These are phyloP conservation scores for Citrus australasica DNA, from an alignment of 345 rosid genomes.

Conservation along the genomic window DNA sequence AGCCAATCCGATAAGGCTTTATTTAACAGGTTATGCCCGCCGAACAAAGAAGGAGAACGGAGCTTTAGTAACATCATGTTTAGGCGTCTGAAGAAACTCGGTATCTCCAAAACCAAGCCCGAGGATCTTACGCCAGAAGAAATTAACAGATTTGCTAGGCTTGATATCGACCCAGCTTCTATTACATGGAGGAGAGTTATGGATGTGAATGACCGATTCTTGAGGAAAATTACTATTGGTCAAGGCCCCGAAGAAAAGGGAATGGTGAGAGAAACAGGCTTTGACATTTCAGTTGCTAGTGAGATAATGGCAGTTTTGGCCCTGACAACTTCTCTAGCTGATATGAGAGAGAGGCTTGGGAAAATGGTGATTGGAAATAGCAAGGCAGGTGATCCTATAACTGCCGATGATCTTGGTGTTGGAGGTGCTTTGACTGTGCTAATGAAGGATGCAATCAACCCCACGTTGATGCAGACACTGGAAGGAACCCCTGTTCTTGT, in stretches of 20 bases:
- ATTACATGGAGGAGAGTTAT: slow-evolving; percentile 98
- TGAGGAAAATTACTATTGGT: slow-evolving; percentile 85
- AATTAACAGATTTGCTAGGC: slow-evolving; percentile 79
- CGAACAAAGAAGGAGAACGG: slow-evolving; percentile 82
- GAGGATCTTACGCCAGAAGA: slow-evolving; percentile 88
- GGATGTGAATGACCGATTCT: slow-evolving; percentile 95
- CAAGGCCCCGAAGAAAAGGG: slow-evolving; percentile 99
- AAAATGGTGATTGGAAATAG: slow-evolving; percentile 97
- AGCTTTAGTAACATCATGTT: slow-evolving; percentile 82
- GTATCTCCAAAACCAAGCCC: slow-evolving; percentile 72
- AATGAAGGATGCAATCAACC: slow-evolving; percentile 97
- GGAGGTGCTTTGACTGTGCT: slow-evolving; percentile 97
- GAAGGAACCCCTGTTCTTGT: slow-evolving; percentile 99
- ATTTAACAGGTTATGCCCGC: slow-evolving; percentile 79
- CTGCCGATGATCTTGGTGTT: slow-evolving; percentile 98
- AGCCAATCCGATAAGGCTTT: slow-evolving; percentile 95
- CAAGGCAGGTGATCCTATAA: slow-evolving; percentile 86
- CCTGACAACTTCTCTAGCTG: slow-evolving; percentile 85
- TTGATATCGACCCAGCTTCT: slow-evolving; percentile 80
- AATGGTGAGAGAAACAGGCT: slow-evolving; percentile 94
- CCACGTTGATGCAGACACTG: slow-evolving; percentile 97
- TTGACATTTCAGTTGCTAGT: slow-evolving; percentile 97
- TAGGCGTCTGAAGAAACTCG: slow-evolving; percentile 81
- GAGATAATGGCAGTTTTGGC: slow-evolving; percentile 99
- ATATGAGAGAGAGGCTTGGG: slow-evolving; percentile 98